Base-by-base conservation (phyloP, 345 rosid genomes). In the Toxicodendron radicans region DNA sequence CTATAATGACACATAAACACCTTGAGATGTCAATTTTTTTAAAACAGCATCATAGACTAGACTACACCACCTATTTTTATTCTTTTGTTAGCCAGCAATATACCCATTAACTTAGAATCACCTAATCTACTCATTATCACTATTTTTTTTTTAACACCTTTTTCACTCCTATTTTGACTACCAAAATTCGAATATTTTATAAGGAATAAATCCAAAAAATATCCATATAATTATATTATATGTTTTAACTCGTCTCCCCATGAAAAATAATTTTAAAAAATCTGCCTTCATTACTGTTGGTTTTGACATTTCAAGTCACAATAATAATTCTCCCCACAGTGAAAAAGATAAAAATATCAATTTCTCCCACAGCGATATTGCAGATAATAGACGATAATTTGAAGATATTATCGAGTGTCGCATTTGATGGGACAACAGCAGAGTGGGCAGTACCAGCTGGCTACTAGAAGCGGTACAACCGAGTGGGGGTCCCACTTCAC, bases 401-500 rank as follows among this genome's bases (percentile, higher is more conserved):
- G 52, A 49, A 4, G 67, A 46, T 45, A 76, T 57, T 75, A 46
- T 76, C 58, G 59, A 71, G 65, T 80, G 86, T 80, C 80, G 76
- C 78, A 30, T 69, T 48, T 70, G 82, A 79, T 67, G 74, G 75
- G 82, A 79, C 78, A 71, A 64, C 64, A 53, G 64, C 57, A 56
- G 79, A 35, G 43, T 46, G 78, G 66, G 60, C 72, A 48, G 60
- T 7, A 53, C 73, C 87, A 84, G 80, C 84, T 80, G 87, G 80
- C 78, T 58, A 64, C 3, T 6, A 43, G 62, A 43, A 43, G 80
- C 74, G 68, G 61, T 61, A 62, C 75, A 72, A 66, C 70, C 48
- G 21, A 77, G 78, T 4, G 3, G 3, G 83, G 84, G 78, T 46
- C 86, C 81, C 64, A 71, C 75, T 73, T 85, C 88, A 86, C 87